phyloP scores from a whole-genome alignment of 2,329 filamentous ascomycete genomes.

The Pseudocercospora musae region DNA sequence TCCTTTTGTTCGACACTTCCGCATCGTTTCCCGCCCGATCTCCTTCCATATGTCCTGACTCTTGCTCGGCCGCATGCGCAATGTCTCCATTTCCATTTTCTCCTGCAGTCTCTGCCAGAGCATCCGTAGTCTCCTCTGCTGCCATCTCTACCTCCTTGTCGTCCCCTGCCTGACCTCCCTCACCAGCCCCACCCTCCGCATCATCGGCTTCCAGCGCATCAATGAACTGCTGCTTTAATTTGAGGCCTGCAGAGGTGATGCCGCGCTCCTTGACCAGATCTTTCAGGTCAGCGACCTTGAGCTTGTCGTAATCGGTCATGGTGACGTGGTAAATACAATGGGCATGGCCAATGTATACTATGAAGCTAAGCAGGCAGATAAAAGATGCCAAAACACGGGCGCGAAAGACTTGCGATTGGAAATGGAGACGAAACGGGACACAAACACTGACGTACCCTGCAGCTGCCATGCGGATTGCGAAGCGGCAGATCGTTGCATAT shows the following conservation, averaged over 20 bases:
- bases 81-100: conserved; percentile 1
- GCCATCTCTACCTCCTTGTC: not conserved
- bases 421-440: no score
- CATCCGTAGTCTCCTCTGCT: conserved; percentile 2
- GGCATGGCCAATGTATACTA: not conserved
- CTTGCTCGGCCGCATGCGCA: conserved; percentile 1
- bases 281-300: conserved; percentile 47
- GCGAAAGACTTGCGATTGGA: not conserved
- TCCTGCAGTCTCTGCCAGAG: conserved; percentile 1
- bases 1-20: conserved; percentile 30
- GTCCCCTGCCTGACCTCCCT: conserved; percentile 1
- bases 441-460: not conserved
- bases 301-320: conserved; percentile 44
- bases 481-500: not conserved
- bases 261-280: conserved; percentile 46
- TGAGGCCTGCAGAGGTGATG: conserved; percentile 46
- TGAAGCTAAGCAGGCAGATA: not conserved
- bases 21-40: conserved; percentile 15
- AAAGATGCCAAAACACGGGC: not conserved
- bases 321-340: not conserved
- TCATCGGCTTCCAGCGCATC: conserved; percentile 43
- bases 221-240: conserved; percentile 48
- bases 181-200: conserved; percentile 15
- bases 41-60: conserved; percentile 4
- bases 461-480: not conserved